These are phyloP conservation scores for Xylariaceae sp. DNA, from an alignment of 2,329 filamentous ascomycete genomes.

Conservation along the genomic window DNA sequence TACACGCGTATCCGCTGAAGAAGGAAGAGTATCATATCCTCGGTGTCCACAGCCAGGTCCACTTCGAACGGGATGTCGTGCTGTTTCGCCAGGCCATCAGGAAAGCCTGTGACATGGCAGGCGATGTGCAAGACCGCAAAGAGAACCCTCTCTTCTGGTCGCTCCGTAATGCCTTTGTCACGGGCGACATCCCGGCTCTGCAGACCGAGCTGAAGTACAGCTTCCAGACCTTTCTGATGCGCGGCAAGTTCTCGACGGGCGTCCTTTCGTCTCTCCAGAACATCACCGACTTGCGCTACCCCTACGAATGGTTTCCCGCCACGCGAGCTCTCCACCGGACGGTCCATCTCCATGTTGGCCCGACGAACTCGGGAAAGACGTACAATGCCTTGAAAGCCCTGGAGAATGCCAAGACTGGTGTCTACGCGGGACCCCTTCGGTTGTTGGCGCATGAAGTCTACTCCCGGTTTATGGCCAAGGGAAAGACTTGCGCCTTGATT, in stretches of 20 bases:
- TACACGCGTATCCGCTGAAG: slow-evolving; percentile 26
- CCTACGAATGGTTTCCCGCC: slow-evolving; percentile 85
- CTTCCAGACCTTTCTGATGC: slow-evolving; percentile 62
- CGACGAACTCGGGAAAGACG: slow-evolving; percentile 97
- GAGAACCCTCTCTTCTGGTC: slow-evolving; percentile 53
- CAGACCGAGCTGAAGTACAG: slow-evolving; percentile 57
- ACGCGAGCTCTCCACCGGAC: slow-evolving; percentile 75
- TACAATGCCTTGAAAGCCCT: slow-evolving; percentile 86
- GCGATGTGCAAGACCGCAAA: slow-evolving; percentile 33
- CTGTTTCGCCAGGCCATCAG: slow-evolving; percentile 44
- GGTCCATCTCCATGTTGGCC: slow-evolving; percentile 88
- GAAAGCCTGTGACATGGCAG: slow-evolving; percentile 42
- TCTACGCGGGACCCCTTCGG: slow-evolving; percentile 86
- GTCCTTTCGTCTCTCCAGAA: slow-evolving; percentile 55
- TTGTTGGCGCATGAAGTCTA: slow-evolving; percentile 94
- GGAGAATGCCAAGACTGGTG: slow-evolving; percentile 67
- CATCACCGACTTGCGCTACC: slow-evolving; percentile 79
- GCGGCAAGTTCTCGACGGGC: slow-evolving; percentile 50
- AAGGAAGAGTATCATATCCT: slow-evolving; percentile 32
- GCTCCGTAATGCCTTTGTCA: slow-evolving; percentile 56
- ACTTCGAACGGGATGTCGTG: slow-evolving; percentile 41
- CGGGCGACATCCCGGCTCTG: slow-evolving; percentile 47
- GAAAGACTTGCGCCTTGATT: slow-evolving; percentile 69
- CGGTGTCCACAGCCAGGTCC: slow-evolving; percentile 35
- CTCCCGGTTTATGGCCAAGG: slow-evolving; percentile 73